Conservation (phyloP, 2,329 filamentous ascomycete species). For the Nemania sp. region DNA sequence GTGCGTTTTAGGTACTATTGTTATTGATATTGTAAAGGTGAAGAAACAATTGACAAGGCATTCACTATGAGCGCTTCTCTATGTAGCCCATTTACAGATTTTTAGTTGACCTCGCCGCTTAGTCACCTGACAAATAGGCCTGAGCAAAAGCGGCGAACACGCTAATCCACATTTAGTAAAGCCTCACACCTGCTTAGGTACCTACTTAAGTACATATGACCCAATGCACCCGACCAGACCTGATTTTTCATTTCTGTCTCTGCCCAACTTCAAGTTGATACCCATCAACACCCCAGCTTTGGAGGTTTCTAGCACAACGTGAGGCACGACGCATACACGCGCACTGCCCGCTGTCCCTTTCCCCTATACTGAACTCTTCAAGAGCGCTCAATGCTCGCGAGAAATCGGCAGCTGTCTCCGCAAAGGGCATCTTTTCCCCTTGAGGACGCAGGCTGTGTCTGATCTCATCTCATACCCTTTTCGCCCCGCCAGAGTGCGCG, state of each 20-base stretch:
- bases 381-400: conserved; percentile 24
- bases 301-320: conserved; percentile 29
- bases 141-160: no score
- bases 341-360: conserved; percentile 21
- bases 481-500: conserved; percentile 35
- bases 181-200: no score
- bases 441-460: conserved; percentile 25
- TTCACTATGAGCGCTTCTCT: no score
- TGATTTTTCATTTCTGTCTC: conserved; percentile 15
- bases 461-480: conserved; percentile 27
- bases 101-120: no score
- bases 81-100: no score
- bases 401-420: conserved; percentile 23
- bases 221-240: conserved; percentile 5
- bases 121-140: no score
- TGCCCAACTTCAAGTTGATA: conserved; percentile 31
- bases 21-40: no score
- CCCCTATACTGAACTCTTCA: conserved; percentile 14
- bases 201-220: neutral
- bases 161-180: no score
- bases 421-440: conserved; percentile 17
- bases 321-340: conserved; percentile 30
- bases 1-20: no score
- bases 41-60: no score
- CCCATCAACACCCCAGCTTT: conserved; percentile 29